Evolutionary conservation across 352 stramenopile species (phyloP).

Genomic region (Pseudoperonospora humuli): DNA sequence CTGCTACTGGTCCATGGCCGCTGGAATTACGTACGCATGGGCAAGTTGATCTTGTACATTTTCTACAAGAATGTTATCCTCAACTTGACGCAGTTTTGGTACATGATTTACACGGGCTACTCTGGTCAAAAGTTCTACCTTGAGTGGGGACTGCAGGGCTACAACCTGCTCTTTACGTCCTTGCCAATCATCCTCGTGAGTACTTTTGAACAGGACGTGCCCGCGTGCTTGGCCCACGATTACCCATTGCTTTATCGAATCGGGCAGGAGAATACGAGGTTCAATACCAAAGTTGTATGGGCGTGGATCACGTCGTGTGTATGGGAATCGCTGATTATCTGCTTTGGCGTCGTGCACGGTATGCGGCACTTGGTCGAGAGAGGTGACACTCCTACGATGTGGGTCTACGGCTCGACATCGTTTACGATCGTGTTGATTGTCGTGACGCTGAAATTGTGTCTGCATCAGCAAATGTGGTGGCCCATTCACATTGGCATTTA

Average conservation of each 20-base stretch:
- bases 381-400: conserved; percentile 88
- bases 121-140: conserved; percentile 85
- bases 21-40: conserved; percentile 92
- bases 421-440: conserved; percentile 93
- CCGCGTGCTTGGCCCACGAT: conserved; percentile 50
- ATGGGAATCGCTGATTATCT: conserved; percentile 81
- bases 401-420: conserved; percentile 89
- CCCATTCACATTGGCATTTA: conserved; percentile 65
- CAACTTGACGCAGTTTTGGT: conserved; percentile 93
- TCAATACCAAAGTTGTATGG: conserved; percentile 82
- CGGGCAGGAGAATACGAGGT: conserved; percentile 74
- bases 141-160: conserved; percentile 80
- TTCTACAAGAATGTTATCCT: conserved; percentile 97
- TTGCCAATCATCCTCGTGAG: conserved; percentile 78
- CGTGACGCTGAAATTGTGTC: conserved; percentile 91
- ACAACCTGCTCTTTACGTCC: conserved; percentile 85
- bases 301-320: conserved; percentile 75
- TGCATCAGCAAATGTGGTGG: conserved; percentile 85
- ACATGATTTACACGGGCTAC: conserved; percentile 88
- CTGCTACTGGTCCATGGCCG: conserved; percentile 90
- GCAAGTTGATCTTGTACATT: conserved; percentile 89
- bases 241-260: conserved; percentile 81
- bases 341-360: conserved; percentile 74
- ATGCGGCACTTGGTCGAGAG: conserved; percentile 70
- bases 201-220: conserved; percentile 82